Evolutionary conservation across 2,329 filamentous ascomycete species (phyloP), one percentile per base, ranked within the genome.

Genomic region (Penicillium frequentans): DNA sequence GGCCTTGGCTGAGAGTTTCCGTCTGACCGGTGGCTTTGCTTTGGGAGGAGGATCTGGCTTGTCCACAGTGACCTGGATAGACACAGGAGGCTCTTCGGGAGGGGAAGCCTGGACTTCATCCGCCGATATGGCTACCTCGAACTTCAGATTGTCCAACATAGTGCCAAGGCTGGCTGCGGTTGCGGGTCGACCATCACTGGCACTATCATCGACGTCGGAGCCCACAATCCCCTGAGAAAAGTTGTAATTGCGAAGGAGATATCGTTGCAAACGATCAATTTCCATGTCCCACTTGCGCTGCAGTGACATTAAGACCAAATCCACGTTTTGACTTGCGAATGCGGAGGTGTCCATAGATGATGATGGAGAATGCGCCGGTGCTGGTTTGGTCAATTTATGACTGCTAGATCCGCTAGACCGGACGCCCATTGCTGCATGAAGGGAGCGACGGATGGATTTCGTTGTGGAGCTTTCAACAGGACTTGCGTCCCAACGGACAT

Each of bases 231-330:
- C 77, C 51, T 79, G 67, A 7, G 70, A 68, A 10, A 75, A 47
- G 43, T 76, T 76, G 62, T 78, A 79, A 61, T 81, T 81, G 9
- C 79, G 73, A 42, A 73, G 71, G 10, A 81, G 68, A 60, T 80
- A 81, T 26, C 74, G 70, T 45, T 75, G 73, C 47, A 81, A 63
- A 39, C 77, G 70, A 14, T 68, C 66, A 3, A 77, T 69, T 63
- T 81, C 77, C 3, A 61, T 56, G 52, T 81, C 74, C 79, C 79
- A 81, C 62, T 75, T 77, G n/a, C 71, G 69, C 31, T 73, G 71
- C 49, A 81, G 61, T 5, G 76, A 77, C 23, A 64, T 62, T 37
- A 81, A 60, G 11, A 77, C 74, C 26, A 73, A 64, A 27, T 76
- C 70, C 11, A 80, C 70, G 56, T 81, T 75, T 24, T 76, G 73